Conservation (phyloP, 805 yeast species). For the Jamesozyma gamospora region DNA sequence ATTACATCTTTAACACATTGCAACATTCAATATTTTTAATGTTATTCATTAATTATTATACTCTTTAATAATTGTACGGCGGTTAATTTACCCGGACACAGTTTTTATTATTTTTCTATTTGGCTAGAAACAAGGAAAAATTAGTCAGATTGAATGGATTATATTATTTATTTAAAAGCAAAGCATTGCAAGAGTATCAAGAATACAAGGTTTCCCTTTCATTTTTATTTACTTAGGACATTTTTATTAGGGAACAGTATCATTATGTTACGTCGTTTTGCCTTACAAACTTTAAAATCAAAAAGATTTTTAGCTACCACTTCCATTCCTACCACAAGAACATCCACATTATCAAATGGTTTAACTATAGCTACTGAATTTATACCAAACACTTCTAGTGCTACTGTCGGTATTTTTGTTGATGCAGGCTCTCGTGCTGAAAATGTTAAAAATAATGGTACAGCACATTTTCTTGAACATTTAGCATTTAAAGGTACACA, state of each 20-base stretch:
- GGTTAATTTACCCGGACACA: too few relatives aligned
- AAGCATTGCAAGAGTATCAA: too few relatives aligned
- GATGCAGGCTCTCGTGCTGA: conserved; percentile 99
- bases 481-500: conserved; percentile 92
- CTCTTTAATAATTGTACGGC: too few relatives aligned
- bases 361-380: conserved; percentile 86
- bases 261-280: conserved; percentile 5
- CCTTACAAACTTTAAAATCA: not conserved
- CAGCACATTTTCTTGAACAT: conserved; percentile 96
- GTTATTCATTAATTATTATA: too few relatives aligned
- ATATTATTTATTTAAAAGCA: too few relatives aligned
- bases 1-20: too few relatives aligned
- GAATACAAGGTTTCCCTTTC: too few relatives aligned
- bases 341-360: conserved; percentile 80
- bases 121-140: too few relatives aligned
- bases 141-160: too few relatives aligned
- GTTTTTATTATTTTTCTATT: too few relatives aligned
- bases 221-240: too few relatives aligned
- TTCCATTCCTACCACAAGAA: conserved; percentile 26
- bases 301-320: conserved; percentile 1
- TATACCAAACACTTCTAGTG: conserved; percentile 81
- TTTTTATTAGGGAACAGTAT: not conserved
- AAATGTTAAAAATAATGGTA: conserved; percentile 72
- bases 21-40: too few relatives aligned
- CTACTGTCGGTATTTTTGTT: conserved; percentile 97